Evolutionary conservation across 179 eudicot species (phyloP), one percentile per base, ranked within the genome.

Genomic region (Beta corolliflora): DNA sequence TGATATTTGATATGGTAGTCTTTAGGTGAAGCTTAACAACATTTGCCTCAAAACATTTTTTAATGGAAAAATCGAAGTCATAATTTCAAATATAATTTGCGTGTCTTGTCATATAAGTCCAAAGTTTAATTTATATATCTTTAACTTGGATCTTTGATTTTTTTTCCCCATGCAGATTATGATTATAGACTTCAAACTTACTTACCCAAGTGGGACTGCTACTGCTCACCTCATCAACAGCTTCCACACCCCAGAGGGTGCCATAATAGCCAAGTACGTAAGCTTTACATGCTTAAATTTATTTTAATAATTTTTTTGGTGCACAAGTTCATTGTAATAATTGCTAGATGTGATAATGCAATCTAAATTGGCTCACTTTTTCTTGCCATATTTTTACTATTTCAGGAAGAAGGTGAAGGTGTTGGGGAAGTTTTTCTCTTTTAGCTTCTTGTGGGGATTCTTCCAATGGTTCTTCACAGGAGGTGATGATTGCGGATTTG

Each of bases 241-340:
- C 86, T 94, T 94, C 83, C 98, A 94, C 84, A 94, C 98, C 71
- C 98, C 95, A 2, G 87, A 89, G 83, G 98, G 98, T 63, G 97
- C 97, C 79, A 89, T 79, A 80, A 55, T 91, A 81, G 98, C 97
- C 15, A 92, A 91, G 98, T 92, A 85, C 83, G 61, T 29, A 72
- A 18, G 25, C 48, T 46, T 75, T 54, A 46, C 21, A 55, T 65
- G 10, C 71, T 65, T 77, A 6, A 5, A 41, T 59, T 77, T 25
- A 16, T 23, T 55, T 31, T 13, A 4, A 0, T 36, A 23, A 9
- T 36, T 1, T 12, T 14, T 59, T 56, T 15, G 6, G 8, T 58
- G 5, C 8, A 58, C 5, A 50, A 29, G 41, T 19, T 14, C n/a
- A 52, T 36, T 36, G 41, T 36, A 36, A 36, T 48, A 48, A 48